phyloP scores from a whole-genome alignment of 2,329 filamentous ascomycete species.

The Fonsecaea nubica region DNA sequence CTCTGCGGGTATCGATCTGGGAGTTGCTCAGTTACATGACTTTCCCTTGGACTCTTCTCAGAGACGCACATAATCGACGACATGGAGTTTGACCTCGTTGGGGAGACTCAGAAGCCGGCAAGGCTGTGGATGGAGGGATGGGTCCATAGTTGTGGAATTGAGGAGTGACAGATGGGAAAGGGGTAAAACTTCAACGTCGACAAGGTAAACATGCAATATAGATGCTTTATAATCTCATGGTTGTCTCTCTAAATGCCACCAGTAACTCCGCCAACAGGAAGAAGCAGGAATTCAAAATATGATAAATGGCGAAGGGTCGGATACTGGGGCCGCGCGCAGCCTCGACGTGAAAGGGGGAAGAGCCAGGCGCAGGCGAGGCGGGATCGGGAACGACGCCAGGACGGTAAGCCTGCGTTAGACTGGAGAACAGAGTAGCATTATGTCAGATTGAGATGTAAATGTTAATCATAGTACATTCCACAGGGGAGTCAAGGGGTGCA shows the following conservation, averaged over 20 bases:
- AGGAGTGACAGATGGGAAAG: not conserved
- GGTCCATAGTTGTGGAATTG: constrained; percentile 22
- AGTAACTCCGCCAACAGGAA: not conserved
- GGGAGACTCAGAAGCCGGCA: constrained; percentile 36
- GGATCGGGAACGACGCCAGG: not conserved
- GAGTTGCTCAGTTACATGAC: constrained; percentile 13
- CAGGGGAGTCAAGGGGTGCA: not conserved
- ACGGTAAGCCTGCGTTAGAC: not conserved
- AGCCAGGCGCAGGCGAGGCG: not conserved
- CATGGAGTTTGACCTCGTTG: constrained; percentile 38
- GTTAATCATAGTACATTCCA: constrained; percentile 1
- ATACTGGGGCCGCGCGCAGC: not conserved
- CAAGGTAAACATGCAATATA: not conserved
- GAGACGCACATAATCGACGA: constrained; percentile 38
- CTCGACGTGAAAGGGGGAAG: not conserved
- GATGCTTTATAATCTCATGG: not conserved
- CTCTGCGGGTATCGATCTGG: constrained; percentile 36
- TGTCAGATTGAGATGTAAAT: not conserved
- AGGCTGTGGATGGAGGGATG: constrained; percentile 26
- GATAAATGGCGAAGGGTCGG: not conserved
- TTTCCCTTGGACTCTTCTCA: not conserved
- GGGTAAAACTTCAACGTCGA: not conserved
- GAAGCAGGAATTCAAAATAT: not conserved
- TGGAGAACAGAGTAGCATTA: not conserved
- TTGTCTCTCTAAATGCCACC: not conserved